Evolutionary conservation across 495 filamentous ascomycete species (phyloP), one percentile per base, ranked within the genome.

Genomic region (Gamarada debralockiae): DNA sequence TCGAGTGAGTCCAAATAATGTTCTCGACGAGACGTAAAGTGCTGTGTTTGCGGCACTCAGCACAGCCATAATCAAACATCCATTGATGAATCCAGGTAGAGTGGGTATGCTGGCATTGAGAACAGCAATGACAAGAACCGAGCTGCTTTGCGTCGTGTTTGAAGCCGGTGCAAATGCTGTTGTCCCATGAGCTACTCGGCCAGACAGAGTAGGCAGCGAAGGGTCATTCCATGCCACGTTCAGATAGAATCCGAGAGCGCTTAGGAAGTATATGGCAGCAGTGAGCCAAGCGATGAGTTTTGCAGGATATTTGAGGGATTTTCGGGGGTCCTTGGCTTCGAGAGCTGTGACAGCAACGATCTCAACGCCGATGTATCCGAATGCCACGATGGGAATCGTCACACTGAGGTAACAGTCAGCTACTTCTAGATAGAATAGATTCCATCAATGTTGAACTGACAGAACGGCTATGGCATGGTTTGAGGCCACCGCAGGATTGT

Each of bases 21-120:
- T 68, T 4, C 75, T 64, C 2, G 74, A 74, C 0, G 74, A 70
- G 22, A 78, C 60, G 45, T 78, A 79, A 0, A 79, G 60, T 29
- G 67, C 65, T 4, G 71, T 70, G 56, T 69, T 72, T 0, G 74
- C 68, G 5, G 66, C 63, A 18, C 68, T 71, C 2, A 76, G 25
- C 0, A 65, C 65, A 12, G 73, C 71, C 39, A 73, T 67, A 1
- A 79, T 59, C 13, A 79, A 62, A 43, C 70, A 67, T 0, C 59
- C 62, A 21, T 67, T 74, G 23, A 79, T 57, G 5, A 74, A 23
- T 24, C 64, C 66, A 7, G 64, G 60, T 3, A 73, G 34, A 9
- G 59, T 54, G 1, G 61, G 57, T 29, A 68, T 63, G 3, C 59
- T 29, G 0, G 68, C 67, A 14, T 60, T 42, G 22, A 49, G 18